phyloP scores from a whole-genome alignment of 306 rosid species.

The Acacia crassicarpa region DNA sequence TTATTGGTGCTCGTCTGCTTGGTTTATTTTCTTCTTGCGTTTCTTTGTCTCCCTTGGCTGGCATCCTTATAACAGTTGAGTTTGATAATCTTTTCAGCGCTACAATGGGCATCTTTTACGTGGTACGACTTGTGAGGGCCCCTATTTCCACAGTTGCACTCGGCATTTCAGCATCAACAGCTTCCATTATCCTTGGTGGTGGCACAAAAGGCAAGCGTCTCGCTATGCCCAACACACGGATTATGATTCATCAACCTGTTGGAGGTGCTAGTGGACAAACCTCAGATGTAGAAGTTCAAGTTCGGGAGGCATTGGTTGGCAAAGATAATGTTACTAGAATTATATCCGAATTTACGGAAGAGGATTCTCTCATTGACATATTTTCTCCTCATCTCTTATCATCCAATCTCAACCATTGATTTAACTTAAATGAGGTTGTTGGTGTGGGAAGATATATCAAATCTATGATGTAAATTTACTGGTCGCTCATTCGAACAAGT shows the following conservation, averaged over 20 bases:
- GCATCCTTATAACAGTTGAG: conserved; percentile 29
- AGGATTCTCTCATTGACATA: too few relatives aligned
- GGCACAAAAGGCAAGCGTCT: conserved; percentile 97
- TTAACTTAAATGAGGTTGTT: too few relatives aligned
- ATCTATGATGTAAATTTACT: too few relatives aligned
- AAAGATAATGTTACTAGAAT: conserved; percentile 72
- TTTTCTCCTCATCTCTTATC: too few relatives aligned
- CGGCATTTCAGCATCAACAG: conserved; percentile 91
- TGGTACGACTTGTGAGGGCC: conserved; percentile 93
- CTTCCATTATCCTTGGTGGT: conserved; percentile 87
- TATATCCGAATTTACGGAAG: conserved; percentile 57
- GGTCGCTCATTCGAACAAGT: conserved; percentile 89
- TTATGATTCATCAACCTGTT: conserved; percentile 91
- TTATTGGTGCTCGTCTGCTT: conserved; percentile 2
- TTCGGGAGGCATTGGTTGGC: conserved; percentile 78
- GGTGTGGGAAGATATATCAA: too few relatives aligned
- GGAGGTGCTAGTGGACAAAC: conserved; percentile 99
- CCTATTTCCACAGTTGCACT: conserved; percentile 92
- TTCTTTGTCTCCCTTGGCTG: conserved; percentile 9
- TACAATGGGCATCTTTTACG: conserved; percentile 91
- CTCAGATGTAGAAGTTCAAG: conserved; percentile 91
- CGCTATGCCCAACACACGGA: conserved; percentile 94
- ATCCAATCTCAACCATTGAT: too few relatives aligned
- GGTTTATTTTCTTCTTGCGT: not conserved
- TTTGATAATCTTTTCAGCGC: conserved; percentile 52